Evolutionary conservation across 495 filamentous ascomycete genomes (phyloP).

Genomic region (Massariosphaeria phaeospora): DNA sequence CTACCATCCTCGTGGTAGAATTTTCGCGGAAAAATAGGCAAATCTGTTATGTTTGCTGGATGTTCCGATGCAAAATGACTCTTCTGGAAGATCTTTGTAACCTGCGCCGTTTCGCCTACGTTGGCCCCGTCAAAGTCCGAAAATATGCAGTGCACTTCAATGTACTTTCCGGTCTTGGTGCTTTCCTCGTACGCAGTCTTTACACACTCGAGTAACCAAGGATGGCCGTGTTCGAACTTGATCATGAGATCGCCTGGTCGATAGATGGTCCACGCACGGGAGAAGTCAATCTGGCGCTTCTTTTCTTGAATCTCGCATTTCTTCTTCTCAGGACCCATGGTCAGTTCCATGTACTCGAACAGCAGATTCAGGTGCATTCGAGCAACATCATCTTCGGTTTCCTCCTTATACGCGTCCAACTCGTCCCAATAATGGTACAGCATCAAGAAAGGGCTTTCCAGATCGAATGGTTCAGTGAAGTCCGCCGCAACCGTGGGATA

Average conservation of each 20-base stretch:
- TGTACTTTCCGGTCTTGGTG: conserved; percentile 22
- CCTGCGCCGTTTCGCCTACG: conserved; percentile 17
- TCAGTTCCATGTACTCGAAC: conserved; percentile 33
- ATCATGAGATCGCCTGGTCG: conserved; percentile 27
- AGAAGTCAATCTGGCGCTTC: conserved; percentile 27
- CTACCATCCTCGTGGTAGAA: conserved; percentile 8
- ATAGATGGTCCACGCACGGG: conserved; percentile 32
- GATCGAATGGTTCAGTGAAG: conserved; percentile 33
- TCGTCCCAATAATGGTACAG: conserved; percentile 35
- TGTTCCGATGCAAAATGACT: conserved; percentile 6
- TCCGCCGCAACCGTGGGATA: conserved; percentile 41
- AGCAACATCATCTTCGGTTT: conserved; percentile 31
- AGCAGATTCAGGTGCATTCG: conserved; percentile 36
- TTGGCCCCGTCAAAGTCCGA: conserved; percentile 29
- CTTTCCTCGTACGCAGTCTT: conserved; percentile 31
- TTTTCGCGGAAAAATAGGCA: conserved; percentile 8
- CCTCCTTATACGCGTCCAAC: conserved; percentile 36
- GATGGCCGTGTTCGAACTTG: conserved; percentile 16
- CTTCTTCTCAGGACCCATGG: conserved; percentile 23
- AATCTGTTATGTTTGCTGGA: conserved; percentile 17
- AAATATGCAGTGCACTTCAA: conserved; percentile 28
- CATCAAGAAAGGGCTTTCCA: conserved; percentile 34
- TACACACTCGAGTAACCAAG: conserved; percentile 14
- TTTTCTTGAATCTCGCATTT: conserved; percentile 15
- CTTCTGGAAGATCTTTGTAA: conserved; percentile 28